Percentiles rank a stretch among this genome's conserved stretches.
phyloP scores from a whole-genome alignment of 495 filamentous ascomycete genomes.

The Daldinia loculata region DNA sequence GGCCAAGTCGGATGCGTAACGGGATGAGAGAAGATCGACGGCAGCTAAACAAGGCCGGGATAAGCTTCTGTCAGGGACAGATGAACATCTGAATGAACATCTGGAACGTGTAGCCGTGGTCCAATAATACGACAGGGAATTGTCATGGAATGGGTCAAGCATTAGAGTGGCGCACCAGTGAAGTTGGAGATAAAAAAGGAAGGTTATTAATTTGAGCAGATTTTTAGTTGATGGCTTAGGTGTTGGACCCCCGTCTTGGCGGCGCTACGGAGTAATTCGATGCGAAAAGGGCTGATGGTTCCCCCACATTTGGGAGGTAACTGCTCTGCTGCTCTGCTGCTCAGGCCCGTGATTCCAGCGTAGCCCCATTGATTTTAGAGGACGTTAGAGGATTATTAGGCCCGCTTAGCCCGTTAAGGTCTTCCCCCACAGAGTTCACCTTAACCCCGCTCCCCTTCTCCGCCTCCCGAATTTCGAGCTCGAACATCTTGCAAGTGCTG shows the following conservation, averaged over 20 bases:
- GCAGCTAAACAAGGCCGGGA: conserved; percentile 29
- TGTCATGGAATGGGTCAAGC: conserved; percentile 13
- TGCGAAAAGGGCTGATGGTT: conserved; percentile 30
- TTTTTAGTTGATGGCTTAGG: conserved; percentile 28
- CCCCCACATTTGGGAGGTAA: conserved; percentile 22
- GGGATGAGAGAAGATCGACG: conserved; percentile 27
- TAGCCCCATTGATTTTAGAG: neutral
- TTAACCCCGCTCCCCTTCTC: conserved; percentile 8
- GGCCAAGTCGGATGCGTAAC: conserved; percentile 38
- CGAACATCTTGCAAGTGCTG: neutral
- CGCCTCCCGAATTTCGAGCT: neutral
- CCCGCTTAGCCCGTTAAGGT: conserved; percentile 18
- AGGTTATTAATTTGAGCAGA: conserved; percentile 19
- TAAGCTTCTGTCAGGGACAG: conserved; percentile 38
- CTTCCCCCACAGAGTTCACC: neutral
- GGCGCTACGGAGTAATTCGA: conserved; percentile 31
- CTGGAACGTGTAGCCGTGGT: conserved; percentile 27
- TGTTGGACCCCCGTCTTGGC: conserved; percentile 35
- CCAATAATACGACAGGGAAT: conserved; percentile 21
- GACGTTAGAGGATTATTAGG: conserved; percentile 8
- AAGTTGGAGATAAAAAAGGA: conserved; percentile 24
- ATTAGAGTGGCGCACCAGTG: conserved; percentile 27
- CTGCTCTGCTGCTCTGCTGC: neutral
- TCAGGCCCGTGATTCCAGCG: conserved; percentile 38
- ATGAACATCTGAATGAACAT: conserved; percentile 17